Base-by-base conservation (phyloP, 139 green algal genomes). In the Prasinococcaceae sp. region DNA sequence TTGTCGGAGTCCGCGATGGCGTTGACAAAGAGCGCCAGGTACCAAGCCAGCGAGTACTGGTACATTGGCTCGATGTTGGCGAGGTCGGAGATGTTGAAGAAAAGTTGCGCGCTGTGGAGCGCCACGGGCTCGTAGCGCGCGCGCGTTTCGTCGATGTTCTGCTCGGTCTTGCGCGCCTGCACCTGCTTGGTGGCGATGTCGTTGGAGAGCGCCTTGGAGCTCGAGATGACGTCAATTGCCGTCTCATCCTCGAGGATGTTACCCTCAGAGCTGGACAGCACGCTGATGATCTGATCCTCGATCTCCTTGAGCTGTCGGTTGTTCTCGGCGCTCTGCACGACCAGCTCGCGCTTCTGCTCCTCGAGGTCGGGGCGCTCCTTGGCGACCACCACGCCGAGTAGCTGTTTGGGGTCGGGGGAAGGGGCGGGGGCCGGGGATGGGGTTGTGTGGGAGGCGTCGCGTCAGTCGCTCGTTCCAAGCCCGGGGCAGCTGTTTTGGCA, bases 231-330 rank as follows among this genome's bases (percentile, higher is more conserved):
- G 66, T 83, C 74, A 41, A 90, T 78, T 2, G 72, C 77, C 19
- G 59, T 70, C 70, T 90, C 80, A 39, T 88, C 79, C 40, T 90
- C 80, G 33, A 90, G 61, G 48, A 87, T 90, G 60, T 85, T 89
- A 30, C 80, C 80, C 53, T 86, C 67, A 39, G 57, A 77, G 30
- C 55, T 71, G 46, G 48, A 72, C 35, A 57, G 68, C 62, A 90
- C 73, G 2, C 69, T 51, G 58, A 90, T 68, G 66, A 87, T 90
- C 73, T 85, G 62, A 50, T 90, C 77, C 75, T 90, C 80, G 19
- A 86, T 84, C 63, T 90, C 79, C 33, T 72, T 66, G 25, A 89
- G 76, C 69, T 83, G 73, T 33, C 73, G 66, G 65, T 77, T 76
- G 68, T 86, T 89, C 37, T 84, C 70, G 1, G 80, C 74, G n/a